These are phyloP conservation scores for Botryotinia globosa DNA, from an alignment of 2,329 filamentous ascomycete genomes.

Conservation along the genomic window DNA sequence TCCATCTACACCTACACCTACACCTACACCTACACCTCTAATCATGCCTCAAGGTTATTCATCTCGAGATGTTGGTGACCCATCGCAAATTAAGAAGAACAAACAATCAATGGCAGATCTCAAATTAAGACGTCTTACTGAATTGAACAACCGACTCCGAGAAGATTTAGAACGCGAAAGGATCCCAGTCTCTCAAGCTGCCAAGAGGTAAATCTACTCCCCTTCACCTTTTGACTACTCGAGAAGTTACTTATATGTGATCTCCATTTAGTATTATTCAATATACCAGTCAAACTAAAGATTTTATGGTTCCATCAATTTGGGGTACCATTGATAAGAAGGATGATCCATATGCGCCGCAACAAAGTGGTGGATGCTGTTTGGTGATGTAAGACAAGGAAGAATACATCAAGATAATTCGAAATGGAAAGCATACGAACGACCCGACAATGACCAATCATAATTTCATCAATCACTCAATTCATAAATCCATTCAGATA, in stretches of 20 bases:
- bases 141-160: slow-evolving; percentile 92
- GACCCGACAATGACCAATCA: slow-evolving; percentile 20
- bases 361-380: slow-evolving; percentile 88
- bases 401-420: slow-evolving; percentile 14
- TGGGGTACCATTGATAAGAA: slow-evolving; percentile 94
- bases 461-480: slow-evolving; percentile 18
- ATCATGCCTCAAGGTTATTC: slow-evolving; percentile 63
- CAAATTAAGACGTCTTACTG: slow-evolving; percentile 91
- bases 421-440: slow-evolving; percentile 23
- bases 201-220: slow-evolving; percentile 64
- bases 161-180: slow-evolving; percentile 94
- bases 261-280: slow-evolving; percentile 73
- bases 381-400: slow-evolving; percentile 71
- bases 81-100: slow-evolving; percentile 77
- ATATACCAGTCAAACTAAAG: slow-evolving; percentile 96
- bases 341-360: slow-evolving; percentile 97
- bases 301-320: slow-evolving; percentile 96
- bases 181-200: slow-evolving; percentile 92
- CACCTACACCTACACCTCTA: slow-evolving; percentile 13
- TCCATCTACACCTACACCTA: background rate
- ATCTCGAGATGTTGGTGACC: slow-evolving; percentile 64
- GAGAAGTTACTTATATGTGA: slow-evolving; percentile 14
- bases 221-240: background rate
- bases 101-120: slow-evolving; percentile 99
- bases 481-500: slow-evolving; percentile 16